These are phyloP conservation scores for Ophiocordyceps unilateralis DNA, from an alignment of 2,329 filamentous ascomycete species.

Conservation along the genomic window DNA sequence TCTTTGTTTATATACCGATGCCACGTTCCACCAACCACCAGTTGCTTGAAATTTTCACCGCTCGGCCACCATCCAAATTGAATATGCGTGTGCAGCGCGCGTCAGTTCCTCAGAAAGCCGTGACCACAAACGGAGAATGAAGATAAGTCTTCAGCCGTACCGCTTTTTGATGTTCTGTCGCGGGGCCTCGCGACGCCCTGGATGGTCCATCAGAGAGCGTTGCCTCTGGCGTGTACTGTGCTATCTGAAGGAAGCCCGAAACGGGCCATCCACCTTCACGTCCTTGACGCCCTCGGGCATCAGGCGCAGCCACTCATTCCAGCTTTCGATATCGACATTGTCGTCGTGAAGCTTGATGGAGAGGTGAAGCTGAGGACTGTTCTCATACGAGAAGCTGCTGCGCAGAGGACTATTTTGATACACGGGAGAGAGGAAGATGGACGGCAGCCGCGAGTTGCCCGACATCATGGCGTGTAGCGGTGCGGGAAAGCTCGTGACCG, in stretches of 20 bases:
- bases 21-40: no score
- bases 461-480: conserved; percentile 39
- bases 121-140: no score
- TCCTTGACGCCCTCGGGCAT: conserved; percentile 40
- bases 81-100: no score
- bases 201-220: background rate
- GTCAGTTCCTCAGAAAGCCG: no score
- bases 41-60: background rate
- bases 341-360: conserved; percentile 34
- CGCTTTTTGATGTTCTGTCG: no score
- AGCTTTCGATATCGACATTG: conserved; percentile 31
- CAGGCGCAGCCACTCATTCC: conserved; percentile 40
- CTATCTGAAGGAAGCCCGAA: conserved; percentile 11
- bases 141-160: no score
- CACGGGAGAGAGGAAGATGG: conserved; percentile 36
- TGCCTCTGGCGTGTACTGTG: background rate
- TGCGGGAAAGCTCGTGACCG: conserved; percentile 30
- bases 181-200: no score
- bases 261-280: conserved; percentile 36
- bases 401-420: conserved; percentile 22
- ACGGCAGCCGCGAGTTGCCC: conserved; percentile 33
- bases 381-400: conserved; percentile 21
- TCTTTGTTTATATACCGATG: background rate
- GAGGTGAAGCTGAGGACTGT: conserved; percentile 30
- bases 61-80: no score